Conservation (phyloP, 768 basidiomycete species). For the Calocera viscosa region DNA sequence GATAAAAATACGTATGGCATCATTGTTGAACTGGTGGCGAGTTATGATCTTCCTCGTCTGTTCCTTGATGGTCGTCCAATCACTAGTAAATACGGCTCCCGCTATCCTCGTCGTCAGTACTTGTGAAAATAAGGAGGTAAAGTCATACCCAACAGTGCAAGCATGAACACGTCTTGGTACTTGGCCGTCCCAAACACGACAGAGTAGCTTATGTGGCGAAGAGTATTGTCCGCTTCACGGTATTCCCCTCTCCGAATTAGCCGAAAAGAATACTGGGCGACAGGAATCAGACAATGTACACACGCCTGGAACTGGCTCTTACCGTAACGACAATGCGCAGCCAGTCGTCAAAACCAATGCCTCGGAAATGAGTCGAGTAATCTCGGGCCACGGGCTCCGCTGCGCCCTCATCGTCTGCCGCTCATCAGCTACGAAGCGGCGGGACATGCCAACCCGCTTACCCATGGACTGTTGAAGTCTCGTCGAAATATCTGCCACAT, state of each 20-base stretch:
- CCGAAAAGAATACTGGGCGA: slow-evolving; percentile 57
- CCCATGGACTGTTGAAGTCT: slow-evolving; percentile 66
- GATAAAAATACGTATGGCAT: slow-evolving; percentile 64
- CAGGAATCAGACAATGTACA: slow-evolving; percentile 21
- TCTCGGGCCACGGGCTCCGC: slow-evolving; percentile 30
- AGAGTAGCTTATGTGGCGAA: slow-evolving; percentile 62
- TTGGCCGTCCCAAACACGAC: slow-evolving; percentile 44
- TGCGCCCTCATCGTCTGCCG: slow-evolving; percentile 38
- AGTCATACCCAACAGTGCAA: slow-evolving; percentile 64
- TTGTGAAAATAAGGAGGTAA: not conserved
- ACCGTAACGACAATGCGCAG: slow-evolving; percentile 76
- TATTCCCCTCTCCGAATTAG: slow-evolving; percentile 51
- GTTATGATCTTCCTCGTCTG: slow-evolving; percentile 66
- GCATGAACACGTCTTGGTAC: slow-evolving; percentile 56
- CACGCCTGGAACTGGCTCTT: slow-evolving; percentile 15
- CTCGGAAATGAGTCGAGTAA: slow-evolving; percentile 60
- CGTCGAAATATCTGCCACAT: slow-evolving; percentile 60
- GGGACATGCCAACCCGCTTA: slow-evolving; percentile 24
- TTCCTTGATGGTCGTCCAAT: slow-evolving; percentile 50
- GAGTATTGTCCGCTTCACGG: slow-evolving; percentile 56
- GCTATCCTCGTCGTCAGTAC: slow-evolving; percentile 24
- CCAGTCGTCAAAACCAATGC: slow-evolving; percentile 76
- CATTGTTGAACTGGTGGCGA: slow-evolving; percentile 73
- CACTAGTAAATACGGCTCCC: slow-evolving; percentile 60
- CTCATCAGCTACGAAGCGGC: slow-evolving; percentile 42